Percentiles rank a stretch among this genome's conserved stretches.
Evolutionary conservation across 176 grass and related monocot species (phyloP).

Genomic region (Carex kokanica): DNA sequence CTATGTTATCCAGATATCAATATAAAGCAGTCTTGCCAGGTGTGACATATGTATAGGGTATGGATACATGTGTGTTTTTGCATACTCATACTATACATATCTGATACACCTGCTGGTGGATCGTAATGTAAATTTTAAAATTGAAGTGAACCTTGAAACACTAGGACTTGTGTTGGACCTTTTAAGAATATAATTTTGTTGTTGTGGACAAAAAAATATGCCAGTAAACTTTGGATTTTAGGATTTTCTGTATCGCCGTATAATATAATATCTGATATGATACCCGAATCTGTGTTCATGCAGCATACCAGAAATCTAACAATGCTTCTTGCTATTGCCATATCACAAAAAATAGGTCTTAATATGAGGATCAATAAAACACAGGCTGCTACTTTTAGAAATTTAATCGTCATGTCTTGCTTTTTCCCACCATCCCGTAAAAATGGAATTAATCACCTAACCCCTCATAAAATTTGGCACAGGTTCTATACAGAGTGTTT

Average conservation of each 20-base stretch:
- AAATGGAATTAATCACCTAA: background rate
- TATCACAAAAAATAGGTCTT: background rate
- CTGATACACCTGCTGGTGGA: background rate
- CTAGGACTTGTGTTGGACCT: background rate
- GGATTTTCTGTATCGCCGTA: background rate
- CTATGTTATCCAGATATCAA: background rate
- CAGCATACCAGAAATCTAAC: background rate
- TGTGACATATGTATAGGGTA: background rate
- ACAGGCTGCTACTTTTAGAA: background rate
- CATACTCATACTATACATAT: background rate
- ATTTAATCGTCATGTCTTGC: background rate
- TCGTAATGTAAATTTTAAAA: background rate
- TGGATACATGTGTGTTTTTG: background rate
- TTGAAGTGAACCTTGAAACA: background rate
- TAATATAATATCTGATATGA: background rate
- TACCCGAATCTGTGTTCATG: background rate
- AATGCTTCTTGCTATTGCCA: background rate
- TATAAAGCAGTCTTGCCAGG: background rate
- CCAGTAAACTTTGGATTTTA: background rate
- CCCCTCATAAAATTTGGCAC: background rate
- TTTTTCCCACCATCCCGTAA: background rate
- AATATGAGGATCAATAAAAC: background rate
- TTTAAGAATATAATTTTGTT: background rate
- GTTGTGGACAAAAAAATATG: background rate
- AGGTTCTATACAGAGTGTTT: constrained; percentile 96